Percentiles rank a stretch among this genome's conserved stretches.
These are phyloP conservation scores for Teratosphaeria zuluensis DNA, from an alignment of 2,329 filamentous ascomycete species.

Conservation along the genomic window DNA sequence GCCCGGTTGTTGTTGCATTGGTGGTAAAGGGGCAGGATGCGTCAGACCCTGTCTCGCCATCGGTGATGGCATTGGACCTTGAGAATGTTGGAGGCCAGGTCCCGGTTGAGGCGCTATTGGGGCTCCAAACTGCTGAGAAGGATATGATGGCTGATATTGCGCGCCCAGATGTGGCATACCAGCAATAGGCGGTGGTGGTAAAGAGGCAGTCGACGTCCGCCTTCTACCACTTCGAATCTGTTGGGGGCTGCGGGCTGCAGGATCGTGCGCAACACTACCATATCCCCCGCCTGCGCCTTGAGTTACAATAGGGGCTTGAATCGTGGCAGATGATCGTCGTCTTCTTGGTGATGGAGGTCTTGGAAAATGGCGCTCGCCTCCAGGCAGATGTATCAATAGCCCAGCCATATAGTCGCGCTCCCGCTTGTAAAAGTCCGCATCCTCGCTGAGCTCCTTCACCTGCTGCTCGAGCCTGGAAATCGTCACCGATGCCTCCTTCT, in stretches of 20 bases:
- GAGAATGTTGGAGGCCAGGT: conserved; percentile 9
- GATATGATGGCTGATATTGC: conserved; percentile 8
- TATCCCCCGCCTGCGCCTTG: conserved; percentile 9
- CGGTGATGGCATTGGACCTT: conserved; percentile 14
- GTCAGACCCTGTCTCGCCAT: conserved; percentile 6
- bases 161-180: conserved; percentile 3
- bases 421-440: conserved; percentile 62
- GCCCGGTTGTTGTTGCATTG: neutral
- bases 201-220: conserved; percentile 18
- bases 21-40: conserved; percentile 5
- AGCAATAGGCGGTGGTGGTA: conserved; percentile 13
- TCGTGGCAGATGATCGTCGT: conserved; percentile 13
- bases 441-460: conserved; percentile 56
- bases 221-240: conserved; percentile 19
- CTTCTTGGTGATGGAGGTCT: conserved; percentile 35
- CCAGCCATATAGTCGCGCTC: conserved; percentile 64
- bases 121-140: conserved; percentile 6
- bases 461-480: conserved; percentile 61
- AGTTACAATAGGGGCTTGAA: conserved; percentile 2
- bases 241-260: conserved; percentile 16
- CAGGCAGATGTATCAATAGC: conserved; percentile 52
- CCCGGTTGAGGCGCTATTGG: conserved; percentile 13
- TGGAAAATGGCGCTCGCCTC: conserved; percentile 37
- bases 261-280: conserved; percentile 11
- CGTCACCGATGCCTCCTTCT: conserved; percentile 59